Evolutionary conservation across 179 eudicot genomes (phyloP).

Genomic region (Corrigiola litoralis): DNA sequence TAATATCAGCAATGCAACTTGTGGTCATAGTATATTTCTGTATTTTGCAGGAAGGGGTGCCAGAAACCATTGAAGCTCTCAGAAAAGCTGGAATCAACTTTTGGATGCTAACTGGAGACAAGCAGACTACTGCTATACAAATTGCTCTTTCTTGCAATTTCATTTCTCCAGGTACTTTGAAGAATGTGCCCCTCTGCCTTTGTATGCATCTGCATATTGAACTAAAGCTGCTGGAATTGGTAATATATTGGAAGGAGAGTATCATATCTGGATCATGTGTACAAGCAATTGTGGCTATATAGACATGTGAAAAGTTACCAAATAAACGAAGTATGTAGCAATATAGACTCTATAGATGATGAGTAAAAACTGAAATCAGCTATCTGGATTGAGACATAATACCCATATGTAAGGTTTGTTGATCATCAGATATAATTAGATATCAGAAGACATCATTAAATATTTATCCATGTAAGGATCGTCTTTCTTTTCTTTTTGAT

Average conservation of each 20-base stretch:
- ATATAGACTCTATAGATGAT: background rate
- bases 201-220: background rate
- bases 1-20: background rate
- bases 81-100: slow-evolving; percentile 96
- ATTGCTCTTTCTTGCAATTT: slow-evolving; percentile 97
- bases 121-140: slow-evolving; percentile 91
- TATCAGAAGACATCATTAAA: too few species aligned
- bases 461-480: too few species aligned
- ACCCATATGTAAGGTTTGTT: too few species aligned
- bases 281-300: background rate
- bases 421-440: too few species aligned
- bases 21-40: background rate
- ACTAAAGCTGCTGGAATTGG: background rate
- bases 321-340: background rate
- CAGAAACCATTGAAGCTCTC: slow-evolving; percentile 86
- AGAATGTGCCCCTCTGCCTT: background rate
- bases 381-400: too few species aligned
- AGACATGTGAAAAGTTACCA: background rate
- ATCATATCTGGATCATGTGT: background rate
- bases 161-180: slow-evolving; percentile 70
- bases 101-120: slow-evolving; percentile 99
- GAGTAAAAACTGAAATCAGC: too few species aligned
- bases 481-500: too few species aligned
- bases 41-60: slow-evolving; percentile 77
- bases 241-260: background rate